Evolutionary conservation across 2,329 filamentous ascomycete genomes (phyloP), one percentile per base, ranked within the genome.

Genomic region (Rutstroemia sydowiana): DNA sequence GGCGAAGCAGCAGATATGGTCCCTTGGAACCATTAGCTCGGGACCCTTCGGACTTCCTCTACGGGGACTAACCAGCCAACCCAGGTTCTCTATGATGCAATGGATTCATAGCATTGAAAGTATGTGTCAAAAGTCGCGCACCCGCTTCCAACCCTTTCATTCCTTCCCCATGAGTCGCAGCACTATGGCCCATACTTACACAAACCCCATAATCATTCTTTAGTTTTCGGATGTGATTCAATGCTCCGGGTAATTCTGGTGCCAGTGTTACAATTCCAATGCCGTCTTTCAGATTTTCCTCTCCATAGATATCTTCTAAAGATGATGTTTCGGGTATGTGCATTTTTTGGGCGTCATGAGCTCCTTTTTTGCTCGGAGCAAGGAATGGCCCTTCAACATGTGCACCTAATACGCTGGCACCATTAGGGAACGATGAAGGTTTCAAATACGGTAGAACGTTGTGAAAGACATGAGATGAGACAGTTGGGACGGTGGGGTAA

Each of bases 321-420:
- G 55, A 48, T n/a, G 57, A 37, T 11, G 47, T 34, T 7, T 44
- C 44, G 8, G 63, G 63, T 10, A 61, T 43, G 21, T 59, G 59
- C 58, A 65, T 59, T 34, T 63, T 59, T 30, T 54, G 47, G 2
- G 59, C 59, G 59, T 63, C 59, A 36, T 79, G 76, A 6, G 76
- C 76, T 36, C 77, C 77, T 61, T 75, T 76, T 60, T 79, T 79
- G 3, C 66, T 64, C 1, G 74, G 70, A 53, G 73, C 69, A 5
- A 81, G 71, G 58, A 76, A 79, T 7, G 77, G 77, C 2, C 77
- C 77, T 70, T 80, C 77, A 16, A 70, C 69, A 59, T 80, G 77
- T n/a, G 75, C 75, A 28, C 77, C 77, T 1, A 79, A 70, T 5
- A 79, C 67, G 16, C 72, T 70, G n/a, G 77, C 76, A 4, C 70